Evolutionary conservation across 2,329 filamentous ascomycete genomes (phyloP).

Genomic region (Penicillium paneum): DNA sequence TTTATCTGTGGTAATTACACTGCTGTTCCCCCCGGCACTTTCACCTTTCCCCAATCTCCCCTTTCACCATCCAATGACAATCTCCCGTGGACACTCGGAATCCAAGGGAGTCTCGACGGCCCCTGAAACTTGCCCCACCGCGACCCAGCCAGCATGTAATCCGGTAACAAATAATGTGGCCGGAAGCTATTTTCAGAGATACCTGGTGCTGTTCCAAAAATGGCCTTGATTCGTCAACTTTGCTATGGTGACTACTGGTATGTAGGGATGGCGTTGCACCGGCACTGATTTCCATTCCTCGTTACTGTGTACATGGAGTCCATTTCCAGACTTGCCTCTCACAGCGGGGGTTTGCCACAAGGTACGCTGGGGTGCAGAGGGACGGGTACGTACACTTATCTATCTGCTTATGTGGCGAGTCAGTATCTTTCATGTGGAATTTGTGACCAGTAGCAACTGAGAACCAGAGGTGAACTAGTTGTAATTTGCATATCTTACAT

Average conservation of each 20-base stretch:
- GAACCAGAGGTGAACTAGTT: background rate
- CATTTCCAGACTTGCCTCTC: background rate
- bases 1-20: constrained; percentile 11
- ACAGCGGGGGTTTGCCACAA: background rate
- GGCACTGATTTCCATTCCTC: constrained; percentile 26
- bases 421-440: background rate
- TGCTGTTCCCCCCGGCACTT: constrained; percentile 2
- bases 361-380: too few species aligned
- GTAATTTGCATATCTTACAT: background rate
- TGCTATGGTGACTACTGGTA: constrained; percentile 27
- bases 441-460: background rate
- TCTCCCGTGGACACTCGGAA: constrained; percentile 4
- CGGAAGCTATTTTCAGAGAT: constrained; percentile 11
- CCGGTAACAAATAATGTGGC: constrained; percentile 21
- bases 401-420: background rate
- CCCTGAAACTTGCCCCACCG: constrained; percentile 33
- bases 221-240: constrained; percentile 17
- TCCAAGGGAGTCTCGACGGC: constrained; percentile 28
- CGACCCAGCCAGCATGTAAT: constrained; percentile 12
- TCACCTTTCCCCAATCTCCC: background rate
- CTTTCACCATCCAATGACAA: constrained; percentile 9
- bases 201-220: background rate
- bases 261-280: constrained; percentile 29
- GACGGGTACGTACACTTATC: background rate
- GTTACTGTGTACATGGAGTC: constrained; percentile 9